These are phyloP conservation scores for Wickerhamomyces mucosus DNA, from an alignment of 805 yeast species.

Conservation along the genomic window DNA sequence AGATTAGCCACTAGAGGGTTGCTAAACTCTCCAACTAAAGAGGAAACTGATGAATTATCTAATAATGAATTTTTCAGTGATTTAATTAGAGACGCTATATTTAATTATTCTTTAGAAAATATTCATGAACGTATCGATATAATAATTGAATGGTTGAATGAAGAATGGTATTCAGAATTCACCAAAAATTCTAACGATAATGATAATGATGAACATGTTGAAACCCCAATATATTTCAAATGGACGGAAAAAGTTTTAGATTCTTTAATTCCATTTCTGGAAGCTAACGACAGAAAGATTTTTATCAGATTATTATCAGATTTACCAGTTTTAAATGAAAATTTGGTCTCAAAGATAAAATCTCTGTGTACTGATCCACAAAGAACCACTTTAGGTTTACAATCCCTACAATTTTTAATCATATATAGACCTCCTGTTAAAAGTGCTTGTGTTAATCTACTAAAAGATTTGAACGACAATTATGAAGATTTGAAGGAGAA, in stretches of 20 bases:
- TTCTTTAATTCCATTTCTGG: slow-evolving; percentile 75
- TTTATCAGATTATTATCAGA: slow-evolving; percentile 83
- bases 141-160: slow-evolving; percentile 87
- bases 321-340: slow-evolving; percentile 62
- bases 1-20: slow-evolving; percentile 82
- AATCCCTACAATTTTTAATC: slow-evolving; percentile 70
- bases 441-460: slow-evolving; percentile 35
- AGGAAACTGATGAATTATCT: slow-evolving; percentile 8
- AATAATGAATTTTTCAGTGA: slow-evolving; percentile 38
- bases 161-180: slow-evolving; percentile 77
- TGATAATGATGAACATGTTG: slow-evolving; percentile 12
- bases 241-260: slow-evolving; percentile 73
- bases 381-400: slow-evolving; percentile 70
- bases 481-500: slow-evolving; percentile 43
- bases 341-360: slow-evolving; percentile 53
- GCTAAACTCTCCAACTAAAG: slow-evolving; percentile 6
- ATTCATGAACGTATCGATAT: slow-evolving; percentile 64
- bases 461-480: slow-evolving; percentile 35
- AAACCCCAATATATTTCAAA: slow-evolving; percentile 45
- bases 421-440: slow-evolving; percentile 89
- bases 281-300: slow-evolving; percentile 66
- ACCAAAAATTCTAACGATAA: slow-evolving; percentile 19
- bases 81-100: slow-evolving; percentile 58
- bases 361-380: slow-evolving; percentile 81
- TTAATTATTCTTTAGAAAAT: slow-evolving; percentile 63